A percentile compares a stretch with the other conserved stretches of the same genome.
Conservation (phyloP, 331 rosid genomes). For the Dryas integrifolia region DNA sequence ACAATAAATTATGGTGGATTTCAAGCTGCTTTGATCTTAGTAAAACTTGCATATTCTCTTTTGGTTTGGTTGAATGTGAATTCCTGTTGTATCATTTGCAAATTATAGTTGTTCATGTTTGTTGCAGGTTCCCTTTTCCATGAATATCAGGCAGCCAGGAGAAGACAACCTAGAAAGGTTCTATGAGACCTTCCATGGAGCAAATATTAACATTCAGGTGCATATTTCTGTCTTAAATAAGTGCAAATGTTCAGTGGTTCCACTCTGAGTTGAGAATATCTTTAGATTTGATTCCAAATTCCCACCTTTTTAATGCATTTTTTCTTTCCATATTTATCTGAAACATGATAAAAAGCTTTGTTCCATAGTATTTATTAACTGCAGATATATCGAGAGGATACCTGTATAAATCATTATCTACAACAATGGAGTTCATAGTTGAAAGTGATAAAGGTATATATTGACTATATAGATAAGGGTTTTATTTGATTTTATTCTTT, state of each 20-base stretch:
- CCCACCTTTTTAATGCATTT: not conserved
- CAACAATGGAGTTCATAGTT: conserved; percentile 76
- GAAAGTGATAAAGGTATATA: conserved; percentile 70
- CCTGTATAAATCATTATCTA: conserved; percentile 70
- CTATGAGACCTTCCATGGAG: conserved; percentile 91
- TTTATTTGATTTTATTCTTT: conserved; percentile 1
- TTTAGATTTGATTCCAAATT: conserved; percentile 1
- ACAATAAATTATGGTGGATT: not conserved
- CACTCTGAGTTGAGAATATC: not conserved
- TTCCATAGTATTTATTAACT: conserved; percentile 65
- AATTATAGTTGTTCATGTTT: conserved; percentile 15
- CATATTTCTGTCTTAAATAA: conserved; percentile 10
- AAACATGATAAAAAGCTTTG: conserved; percentile 37
- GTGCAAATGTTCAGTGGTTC: conserved; percentile 1
- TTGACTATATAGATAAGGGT: not conserved
- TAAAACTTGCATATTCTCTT: not conserved
- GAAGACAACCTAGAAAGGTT: conserved; percentile 56
- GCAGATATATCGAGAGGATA: conserved; percentile 87
- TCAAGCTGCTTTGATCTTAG: not conserved
- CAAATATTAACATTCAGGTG: conserved; percentile 86
- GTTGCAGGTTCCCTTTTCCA: conserved; percentile 81
- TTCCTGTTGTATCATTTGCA: conserved; percentile 19
- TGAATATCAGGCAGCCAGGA: conserved; percentile 49
- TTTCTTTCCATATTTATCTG: conserved; percentile 9
- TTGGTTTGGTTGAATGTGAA: conserved; percentile 11